Conservation (phyloP, 164 flowering plant genomes). For the Annona cherimola region DNA sequence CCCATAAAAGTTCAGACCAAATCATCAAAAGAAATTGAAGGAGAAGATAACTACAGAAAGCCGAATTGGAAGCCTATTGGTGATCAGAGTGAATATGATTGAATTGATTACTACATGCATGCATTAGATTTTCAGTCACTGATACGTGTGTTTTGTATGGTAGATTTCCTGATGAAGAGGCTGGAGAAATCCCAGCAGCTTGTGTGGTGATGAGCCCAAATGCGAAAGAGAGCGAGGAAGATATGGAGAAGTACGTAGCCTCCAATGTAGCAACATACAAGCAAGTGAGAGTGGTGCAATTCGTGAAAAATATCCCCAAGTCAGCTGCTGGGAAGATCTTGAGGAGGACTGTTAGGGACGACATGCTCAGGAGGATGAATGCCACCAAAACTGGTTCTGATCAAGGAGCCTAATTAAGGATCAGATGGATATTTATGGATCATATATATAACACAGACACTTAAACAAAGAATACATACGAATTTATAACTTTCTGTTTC, state of each 20-base stretch:
- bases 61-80: no score
- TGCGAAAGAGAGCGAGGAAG: conserved; percentile 69
- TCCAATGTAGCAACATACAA: conserved; percentile 79
- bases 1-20: no score
- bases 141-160: conserved; percentile 1
- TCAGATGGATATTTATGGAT: no score
- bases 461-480: no score
- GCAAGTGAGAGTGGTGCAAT: conserved; percentile 64
- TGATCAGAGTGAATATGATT: no score
- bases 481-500: no score
- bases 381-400: no score
- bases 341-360: conserved; percentile 69
- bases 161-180: conserved; percentile 87
- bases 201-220: conserved; percentile 63
- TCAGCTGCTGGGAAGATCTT: conserved; percentile 93
- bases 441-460: no score
- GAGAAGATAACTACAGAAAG: no score
- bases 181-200: conserved; percentile 96
- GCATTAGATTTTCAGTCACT: not conserved
- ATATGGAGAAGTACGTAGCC: conserved; percentile 68
- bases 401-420: no score
- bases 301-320: conserved; percentile 79
- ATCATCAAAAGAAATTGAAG: no score
- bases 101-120: no score
- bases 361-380: conserved; percentile 27